These are phyloP conservation scores for Fistulifera solaris DNA, from an alignment of 108 stramenopile species.

Conservation along the genomic window DNA sequence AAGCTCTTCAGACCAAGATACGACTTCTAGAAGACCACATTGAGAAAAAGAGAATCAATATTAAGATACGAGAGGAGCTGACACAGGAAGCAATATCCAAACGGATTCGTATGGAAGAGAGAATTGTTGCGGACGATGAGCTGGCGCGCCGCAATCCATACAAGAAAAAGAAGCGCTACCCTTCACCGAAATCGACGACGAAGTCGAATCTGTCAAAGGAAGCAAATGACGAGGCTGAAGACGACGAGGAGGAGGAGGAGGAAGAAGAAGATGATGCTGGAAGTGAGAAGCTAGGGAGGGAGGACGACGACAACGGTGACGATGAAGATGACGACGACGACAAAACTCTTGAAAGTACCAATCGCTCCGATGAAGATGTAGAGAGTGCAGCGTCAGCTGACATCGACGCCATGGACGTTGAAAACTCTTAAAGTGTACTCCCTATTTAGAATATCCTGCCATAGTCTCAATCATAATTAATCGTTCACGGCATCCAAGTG, in stretches of 20 bases:
- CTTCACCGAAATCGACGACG: not conserved
- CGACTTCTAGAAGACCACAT: conserved; percentile 30
- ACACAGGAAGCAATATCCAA: conserved; percentile 11
- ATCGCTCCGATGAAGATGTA: not conserved
- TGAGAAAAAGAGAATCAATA: conserved; percentile 10
- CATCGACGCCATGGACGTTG: too few relatives aligned
- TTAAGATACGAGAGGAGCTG: conserved; percentile 13
- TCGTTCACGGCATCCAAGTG: too few relatives aligned
- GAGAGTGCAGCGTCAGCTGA: too few relatives aligned
- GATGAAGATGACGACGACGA: not conserved
- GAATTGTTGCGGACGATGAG: conserved; percentile 20
- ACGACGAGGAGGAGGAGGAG: not conserved
- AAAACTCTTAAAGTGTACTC: too few relatives aligned
- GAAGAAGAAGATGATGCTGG: conserved; percentile 2
- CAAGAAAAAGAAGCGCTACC: conserved; percentile 18
- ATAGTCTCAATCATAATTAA: too few relatives aligned
- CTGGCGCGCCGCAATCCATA: conserved; percentile 28
- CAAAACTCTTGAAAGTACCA: not conserved
- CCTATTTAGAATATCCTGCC: too few relatives aligned
- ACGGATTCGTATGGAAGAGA: conserved; percentile 7
- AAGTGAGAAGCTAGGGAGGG: not conserved
- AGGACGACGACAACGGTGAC: conserved; percentile 3
- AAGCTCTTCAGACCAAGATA: conserved; percentile 13
- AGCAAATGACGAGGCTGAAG: conserved; percentile 2
- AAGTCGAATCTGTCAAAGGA: not conserved